A percentile compares a stretch with the other conserved stretches of the same genome.
Evolutionary conservation across 163 green algal genomes (phyloP).

Genomic region (Chlamydomonas reinhardtii): DNA sequence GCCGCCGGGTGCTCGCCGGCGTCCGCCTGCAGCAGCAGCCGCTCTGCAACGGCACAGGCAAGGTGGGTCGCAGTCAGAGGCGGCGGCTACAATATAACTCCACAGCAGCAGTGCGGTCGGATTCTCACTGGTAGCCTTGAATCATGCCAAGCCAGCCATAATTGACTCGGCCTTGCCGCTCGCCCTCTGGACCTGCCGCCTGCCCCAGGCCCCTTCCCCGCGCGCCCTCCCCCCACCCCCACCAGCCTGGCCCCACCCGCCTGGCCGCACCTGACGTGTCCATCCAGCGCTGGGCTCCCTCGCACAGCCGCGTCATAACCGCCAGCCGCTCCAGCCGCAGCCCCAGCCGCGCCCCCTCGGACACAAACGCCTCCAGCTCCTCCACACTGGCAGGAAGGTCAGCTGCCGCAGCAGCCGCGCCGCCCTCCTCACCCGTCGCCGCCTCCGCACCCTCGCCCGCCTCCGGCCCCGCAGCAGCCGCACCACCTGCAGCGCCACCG

Average conservation of each 20-base stretch:
- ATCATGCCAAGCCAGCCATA: too few relatives aligned
- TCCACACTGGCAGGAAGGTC: background rate
- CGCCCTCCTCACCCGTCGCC: too few relatives aligned
- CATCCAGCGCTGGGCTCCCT: slow-evolving; percentile 13
- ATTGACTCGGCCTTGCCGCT: too few relatives aligned
- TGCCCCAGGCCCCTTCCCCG: too few relatives aligned
- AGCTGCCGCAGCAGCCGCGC: background rate
- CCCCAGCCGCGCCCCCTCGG: slow-evolving; percentile 22
- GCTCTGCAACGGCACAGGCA: background rate
- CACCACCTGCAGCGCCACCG: background rate
- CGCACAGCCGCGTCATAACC: slow-evolving; percentile 12
- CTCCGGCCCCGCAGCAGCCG: background rate
- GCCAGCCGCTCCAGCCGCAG: slow-evolving; percentile 41
- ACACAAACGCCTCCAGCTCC: slow-evolving; percentile 31
- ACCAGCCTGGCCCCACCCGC: too few relatives aligned
- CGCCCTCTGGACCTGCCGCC: too few relatives aligned
- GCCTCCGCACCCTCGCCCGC: background rate
- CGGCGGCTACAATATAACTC: too few relatives aligned
- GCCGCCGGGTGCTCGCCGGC: background rate
- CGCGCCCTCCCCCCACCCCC: too few relatives aligned
- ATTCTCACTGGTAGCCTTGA: too few relatives aligned
- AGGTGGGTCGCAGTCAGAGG: too few relatives aligned
- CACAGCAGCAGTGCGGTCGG: too few relatives aligned
- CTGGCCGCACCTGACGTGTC: background rate
- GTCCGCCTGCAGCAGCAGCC: background rate